Conservation (phyloP, 2,329 filamentous ascomycete species). For the Botrytis galanthina region DNA sequence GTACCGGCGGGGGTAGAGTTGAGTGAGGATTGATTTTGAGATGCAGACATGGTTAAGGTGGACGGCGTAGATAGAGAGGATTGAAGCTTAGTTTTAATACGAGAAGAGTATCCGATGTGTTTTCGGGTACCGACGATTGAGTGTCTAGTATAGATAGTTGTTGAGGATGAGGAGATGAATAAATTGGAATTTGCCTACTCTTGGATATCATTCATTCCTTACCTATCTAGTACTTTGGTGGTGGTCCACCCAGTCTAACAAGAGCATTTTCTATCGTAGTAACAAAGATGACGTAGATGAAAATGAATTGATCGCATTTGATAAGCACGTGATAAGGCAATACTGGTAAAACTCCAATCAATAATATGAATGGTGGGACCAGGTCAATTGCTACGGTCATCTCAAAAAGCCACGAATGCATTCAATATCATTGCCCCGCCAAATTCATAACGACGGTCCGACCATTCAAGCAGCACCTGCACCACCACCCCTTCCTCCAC, state of each 20-base stretch:
- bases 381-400: constrained; percentile 10
- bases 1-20: constrained; percentile 24
- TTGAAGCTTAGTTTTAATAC: not conserved
- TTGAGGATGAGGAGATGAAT: not conserved
- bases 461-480: not conserved
- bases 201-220: not conserved
- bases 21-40: constrained; percentile 35
- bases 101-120: not conserved
- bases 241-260: not conserved
- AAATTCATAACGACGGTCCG: not conserved
- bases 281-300: constrained; percentile 11
- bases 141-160: not conserved
- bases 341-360: not conserved
- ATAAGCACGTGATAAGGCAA: too few relatives aligned
- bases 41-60: constrained; percentile 35
- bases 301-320: not conserved
- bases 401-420: not conserved
- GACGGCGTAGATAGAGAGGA: constrained; percentile 13
- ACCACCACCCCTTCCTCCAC: not conserved
- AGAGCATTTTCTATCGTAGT: not conserved
- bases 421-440: constrained; percentile 16
- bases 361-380: not conserved
- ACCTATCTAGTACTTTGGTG: not conserved
- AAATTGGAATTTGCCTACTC: not conserved
- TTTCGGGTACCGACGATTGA: not conserved